A percentile compares a stretch with the other conserved stretches of the same genome.
phyloP scores from a whole-genome alignment of 352 stramenopile species.

The Pythium dissimile region DNA sequence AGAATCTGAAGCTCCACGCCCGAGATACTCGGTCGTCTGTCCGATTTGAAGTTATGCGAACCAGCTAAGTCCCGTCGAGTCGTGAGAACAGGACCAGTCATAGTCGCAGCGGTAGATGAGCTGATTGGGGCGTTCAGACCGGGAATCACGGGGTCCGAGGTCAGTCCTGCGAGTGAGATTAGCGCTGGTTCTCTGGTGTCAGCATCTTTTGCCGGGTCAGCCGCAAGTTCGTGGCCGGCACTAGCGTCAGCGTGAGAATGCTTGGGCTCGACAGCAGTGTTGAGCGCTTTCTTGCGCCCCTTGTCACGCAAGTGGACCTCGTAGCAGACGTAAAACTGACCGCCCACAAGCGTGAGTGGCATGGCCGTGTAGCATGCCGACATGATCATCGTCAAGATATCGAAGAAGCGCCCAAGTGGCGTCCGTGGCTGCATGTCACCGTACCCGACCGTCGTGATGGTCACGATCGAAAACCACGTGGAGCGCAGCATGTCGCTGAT shows the following conservation, averaged over 20 bases:
- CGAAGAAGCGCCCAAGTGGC: slow-evolving; percentile 63
- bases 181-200: slow-evolving; percentile 3
- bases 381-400: slow-evolving; percentile 54
- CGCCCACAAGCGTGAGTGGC: slow-evolving; percentile 74
- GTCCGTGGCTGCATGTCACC: slow-evolving; percentile 62
- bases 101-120: background rate
- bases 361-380: slow-evolving; percentile 73
- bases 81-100: background rate
- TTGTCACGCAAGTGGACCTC: slow-evolving; percentile 38
- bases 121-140: slow-evolving; percentile 10
- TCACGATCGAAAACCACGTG: slow-evolving; percentile 71
- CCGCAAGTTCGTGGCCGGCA: background rate
- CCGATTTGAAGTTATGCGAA: background rate
- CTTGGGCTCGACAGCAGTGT: slow-evolving; percentile 6
- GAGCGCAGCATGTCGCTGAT: slow-evolving; percentile 73
- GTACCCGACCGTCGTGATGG: slow-evolving; percentile 73
- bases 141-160: slow-evolving; percentile 8
- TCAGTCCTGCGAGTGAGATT: slow-evolving; percentile 2
- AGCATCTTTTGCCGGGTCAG: background rate
- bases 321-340: slow-evolving; percentile 68
- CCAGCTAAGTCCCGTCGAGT: background rate
- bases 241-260: background rate
- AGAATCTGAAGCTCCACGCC: slow-evolving; percentile 30
- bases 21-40: slow-evolving; percentile 4
- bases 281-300: slow-evolving; percentile 13